Evolutionary conservation across 2,329 filamentous ascomycete genomes (phyloP), one percentile per base, ranked within the genome.

Genomic region (Penicillium sumatraense): DNA sequence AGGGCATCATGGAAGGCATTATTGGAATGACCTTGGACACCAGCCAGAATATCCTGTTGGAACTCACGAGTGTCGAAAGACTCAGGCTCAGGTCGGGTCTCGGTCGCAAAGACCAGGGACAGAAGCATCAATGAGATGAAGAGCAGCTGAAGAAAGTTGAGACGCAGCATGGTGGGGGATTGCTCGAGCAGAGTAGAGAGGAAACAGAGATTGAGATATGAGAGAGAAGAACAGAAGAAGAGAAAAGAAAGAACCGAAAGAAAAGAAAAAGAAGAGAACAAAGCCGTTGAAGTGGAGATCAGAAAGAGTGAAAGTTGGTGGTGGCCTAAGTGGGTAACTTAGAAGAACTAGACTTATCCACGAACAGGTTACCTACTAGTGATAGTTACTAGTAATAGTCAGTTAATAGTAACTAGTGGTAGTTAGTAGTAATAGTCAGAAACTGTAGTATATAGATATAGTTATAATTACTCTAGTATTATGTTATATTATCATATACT

Each of bases 1-100:
- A 92, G 79, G 50, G 89, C 83, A 44, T 83, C 81, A 70, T 90
- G 87, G 51, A 93, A 16, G 42, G 26, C 27, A 46, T 46, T 46
- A 27, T 3, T 77, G 38, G 83, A 81, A 46, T 84, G 79, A 51
- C 81, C 81, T 20, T 86, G 83, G 53, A 87, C 75, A 21, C 79
- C 78, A 57, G 81, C 77, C 51, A 88, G 74, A 51, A 86, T 71
- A 55, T 84, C 79, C 60, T 82, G 78, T 73, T 88, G 83, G 50
- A 65, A 64, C 54, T 66, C 54, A 59, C 57, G 57, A 38, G 50
- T 49, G 38, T 54, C 53, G 27, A 47, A 52, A 21, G 60, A 61
- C 14, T 67, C 59, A 20, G n/a, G n/a, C n/a, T n/a, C n/a, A n/a
- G n/a, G n/a, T n/a, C n/a, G n/a, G n/a, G n/a, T n/a, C n/a, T n/a